Evolutionary conservation across 2,329 filamentous ascomycete species (phyloP).

Genomic region (Tolypocladium nubicola): DNA sequence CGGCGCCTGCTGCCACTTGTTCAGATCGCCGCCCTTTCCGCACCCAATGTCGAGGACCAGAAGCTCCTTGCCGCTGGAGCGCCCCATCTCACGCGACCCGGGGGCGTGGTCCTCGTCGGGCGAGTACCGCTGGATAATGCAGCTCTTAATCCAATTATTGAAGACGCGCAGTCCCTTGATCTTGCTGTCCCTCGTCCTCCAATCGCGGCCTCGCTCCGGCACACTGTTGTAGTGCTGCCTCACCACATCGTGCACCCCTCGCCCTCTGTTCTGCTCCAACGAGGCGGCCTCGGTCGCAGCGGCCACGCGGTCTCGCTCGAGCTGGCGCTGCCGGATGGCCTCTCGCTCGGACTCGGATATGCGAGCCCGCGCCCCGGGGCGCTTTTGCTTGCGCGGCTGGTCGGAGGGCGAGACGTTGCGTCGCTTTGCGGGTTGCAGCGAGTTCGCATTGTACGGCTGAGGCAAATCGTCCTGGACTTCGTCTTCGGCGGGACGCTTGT

Average conservation of each 20-base stretch:
- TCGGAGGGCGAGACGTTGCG: slow-evolving; percentile 44
- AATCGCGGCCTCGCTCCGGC: slow-evolving; percentile 84
- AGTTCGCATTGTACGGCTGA: slow-evolving; percentile 50
- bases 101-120: slow-evolving; percentile 64
- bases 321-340: slow-evolving; percentile 52
- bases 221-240: slow-evolving; percentile 93
- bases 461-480: slow-evolving; percentile 36
- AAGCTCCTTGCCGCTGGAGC: slow-evolving; percentile 47
- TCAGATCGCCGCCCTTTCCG: slow-evolving; percentile 89
- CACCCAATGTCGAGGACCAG: slow-evolving; percentile 90
- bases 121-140: slow-evolving; percentile 92
- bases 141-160: slow-evolving; percentile 99
- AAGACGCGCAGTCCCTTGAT: slow-evolving; percentile 92
- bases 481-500: slow-evolving; percentile 22
- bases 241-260: slow-evolving; percentile 70
- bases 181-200: slow-evolving; percentile 85
- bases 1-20: slow-evolving; percentile 94
- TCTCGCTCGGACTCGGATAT: slow-evolving; percentile 59
- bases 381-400: slow-evolving; percentile 54
- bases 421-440: slow-evolving; percentile 47
- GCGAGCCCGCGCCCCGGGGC: slow-evolving; percentile 55
- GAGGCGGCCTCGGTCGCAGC: slow-evolving; percentile 24
- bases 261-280: slow-evolving; percentile 27
- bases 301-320: slow-evolving; percentile 41
- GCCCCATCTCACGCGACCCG: slow-evolving; percentile 43